Percentiles rank a stretch among this genome's conserved stretches.
phyloP scores from a whole-genome alignment of 495 filamentous ascomycete genomes.

The Parathielavia appendiculata region DNA sequence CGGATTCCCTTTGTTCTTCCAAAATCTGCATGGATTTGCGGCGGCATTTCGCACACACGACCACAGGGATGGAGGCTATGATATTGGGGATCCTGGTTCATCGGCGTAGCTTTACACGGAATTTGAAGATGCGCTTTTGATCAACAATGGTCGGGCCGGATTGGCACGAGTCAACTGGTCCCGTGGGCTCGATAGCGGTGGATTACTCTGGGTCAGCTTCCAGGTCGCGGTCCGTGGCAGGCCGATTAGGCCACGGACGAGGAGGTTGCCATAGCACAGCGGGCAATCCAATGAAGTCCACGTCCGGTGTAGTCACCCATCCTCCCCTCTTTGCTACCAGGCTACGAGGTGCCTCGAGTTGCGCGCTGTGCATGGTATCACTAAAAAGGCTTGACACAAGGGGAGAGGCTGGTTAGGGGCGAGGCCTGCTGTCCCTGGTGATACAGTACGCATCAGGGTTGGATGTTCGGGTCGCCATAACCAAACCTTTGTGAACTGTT shows the following conservation, averaged over 20 bases:
- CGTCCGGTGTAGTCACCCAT: neutral
- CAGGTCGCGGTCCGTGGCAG: slow-evolving; percentile 4
- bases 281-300: neutral
- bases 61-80: slow-evolving; percentile 36
- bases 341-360: no score
- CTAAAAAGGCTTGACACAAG: neutral
- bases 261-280: neutral
- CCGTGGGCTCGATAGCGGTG: slow-evolving; percentile 6
- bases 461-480: no score
- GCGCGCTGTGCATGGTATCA: neutral
- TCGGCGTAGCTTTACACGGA: slow-evolving; percentile 37
- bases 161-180: slow-evolving; percentile 3
- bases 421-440: no score
- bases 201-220: neutral
- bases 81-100: slow-evolving; percentile 37
- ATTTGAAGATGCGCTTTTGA: slow-evolving; percentile 35
- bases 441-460: no score
- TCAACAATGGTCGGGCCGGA: slow-evolving; percentile 20
- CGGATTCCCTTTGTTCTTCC: slow-evolving; percentile 52
- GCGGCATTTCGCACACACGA: slow-evolving; percentile 34
- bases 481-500: no score
- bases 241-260: neutral
- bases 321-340: neutral
- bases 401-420: no score
- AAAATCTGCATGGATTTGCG: slow-evolving; percentile 48